phyloP scores from a whole-genome alignment of 495 filamentous ascomycete genomes.

The Corynascus novoguineensis region DNA sequence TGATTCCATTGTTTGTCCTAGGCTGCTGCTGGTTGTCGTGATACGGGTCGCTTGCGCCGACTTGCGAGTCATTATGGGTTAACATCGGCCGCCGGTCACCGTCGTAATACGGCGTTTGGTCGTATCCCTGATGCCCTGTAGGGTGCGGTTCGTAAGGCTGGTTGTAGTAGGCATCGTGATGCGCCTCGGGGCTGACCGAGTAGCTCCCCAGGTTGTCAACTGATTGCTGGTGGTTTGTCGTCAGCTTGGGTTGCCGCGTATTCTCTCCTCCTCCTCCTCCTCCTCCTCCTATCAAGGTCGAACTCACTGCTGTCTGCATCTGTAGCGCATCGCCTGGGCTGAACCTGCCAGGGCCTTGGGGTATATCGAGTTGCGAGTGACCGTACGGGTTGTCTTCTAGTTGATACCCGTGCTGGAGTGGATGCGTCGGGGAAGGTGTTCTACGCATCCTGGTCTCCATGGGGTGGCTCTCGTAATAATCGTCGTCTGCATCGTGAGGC shows the following conservation, averaged over 20 bases:
- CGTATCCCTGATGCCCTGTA: conserved; percentile 47
- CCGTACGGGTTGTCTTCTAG: conserved; percentile 62
- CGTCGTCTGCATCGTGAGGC: conserved; percentile 48
- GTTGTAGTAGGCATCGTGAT: conserved; percentile 82
- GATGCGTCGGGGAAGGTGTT: conserved; percentile 53
- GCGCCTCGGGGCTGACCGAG: conserved; percentile 69
- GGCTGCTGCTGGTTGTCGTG: conserved; percentile 42
- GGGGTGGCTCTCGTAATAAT: conserved; percentile 50
- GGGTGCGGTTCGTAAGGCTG: conserved; percentile 69
- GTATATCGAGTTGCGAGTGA: conserved; percentile 60
- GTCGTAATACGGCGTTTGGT: conserved; percentile 30
- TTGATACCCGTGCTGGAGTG: conserved; percentile 59
- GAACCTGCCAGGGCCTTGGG: conserved; percentile 41
- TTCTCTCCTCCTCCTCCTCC: background rate
- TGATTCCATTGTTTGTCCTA: conserved; percentile 56
- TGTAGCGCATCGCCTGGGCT: conserved; percentile 58
- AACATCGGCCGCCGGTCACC: conserved; percentile 50
- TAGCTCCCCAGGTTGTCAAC: conserved; percentile 73
- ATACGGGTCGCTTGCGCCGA: conserved; percentile 42
- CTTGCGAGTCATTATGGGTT: conserved; percentile 41
- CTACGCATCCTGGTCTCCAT: conserved; percentile 53
- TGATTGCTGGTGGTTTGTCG: conserved; percentile 57
- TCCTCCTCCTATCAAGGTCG: background rate
- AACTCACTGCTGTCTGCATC: conserved; percentile 65
- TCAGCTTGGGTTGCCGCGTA: conserved; percentile 11